phyloP scores from a whole-genome alignment of 331 rosid genomes.

The Spiraea crenata region DNA sequence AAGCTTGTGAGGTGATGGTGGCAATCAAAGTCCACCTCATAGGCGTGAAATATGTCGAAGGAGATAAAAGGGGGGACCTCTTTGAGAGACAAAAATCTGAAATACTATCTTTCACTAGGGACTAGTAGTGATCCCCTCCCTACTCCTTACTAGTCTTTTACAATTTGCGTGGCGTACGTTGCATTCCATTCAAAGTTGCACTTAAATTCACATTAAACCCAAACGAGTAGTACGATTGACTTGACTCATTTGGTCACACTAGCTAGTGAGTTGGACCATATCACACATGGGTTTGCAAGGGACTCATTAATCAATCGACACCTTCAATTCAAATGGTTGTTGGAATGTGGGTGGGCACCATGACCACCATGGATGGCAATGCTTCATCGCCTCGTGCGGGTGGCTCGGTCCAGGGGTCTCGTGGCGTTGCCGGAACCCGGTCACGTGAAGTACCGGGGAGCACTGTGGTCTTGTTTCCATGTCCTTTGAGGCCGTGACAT shows the following conservation, averaged over 20 bases:
- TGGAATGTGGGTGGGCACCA: conserved; percentile 15
- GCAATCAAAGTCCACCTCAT: background rate
- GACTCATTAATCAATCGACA: background rate
- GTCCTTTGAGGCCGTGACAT: background rate
- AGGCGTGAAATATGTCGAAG: background rate
- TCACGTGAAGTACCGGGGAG: conserved; percentile 31
- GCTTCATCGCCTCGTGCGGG: conserved; percentile 23
- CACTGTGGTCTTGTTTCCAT: conserved; percentile 1
- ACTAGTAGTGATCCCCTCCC: conserved; percentile 17
- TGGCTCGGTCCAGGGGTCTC: conserved; percentile 25
- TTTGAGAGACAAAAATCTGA: background rate
- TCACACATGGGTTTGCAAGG: conserved; percentile 10
- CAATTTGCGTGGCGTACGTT: conserved; percentile 10
- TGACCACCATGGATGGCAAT: background rate
- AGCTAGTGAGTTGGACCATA: conserved; percentile 22
- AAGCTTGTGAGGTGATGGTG: background rate
- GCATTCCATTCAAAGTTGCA: conserved; percentile 1
- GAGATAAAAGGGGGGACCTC: conserved; percentile 16
- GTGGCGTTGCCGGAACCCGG: conserved; percentile 30
- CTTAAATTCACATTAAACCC: background rate
- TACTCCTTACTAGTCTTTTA: background rate
- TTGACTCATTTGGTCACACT: background rate
- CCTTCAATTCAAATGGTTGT: background rate
- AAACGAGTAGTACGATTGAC: background rate
- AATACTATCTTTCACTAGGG: conserved; percentile 18